These are phyloP conservation scores for Emericellopsis atlantica DNA, from an alignment of 2,329 filamentous ascomycete genomes.

Conservation along the genomic window DNA sequence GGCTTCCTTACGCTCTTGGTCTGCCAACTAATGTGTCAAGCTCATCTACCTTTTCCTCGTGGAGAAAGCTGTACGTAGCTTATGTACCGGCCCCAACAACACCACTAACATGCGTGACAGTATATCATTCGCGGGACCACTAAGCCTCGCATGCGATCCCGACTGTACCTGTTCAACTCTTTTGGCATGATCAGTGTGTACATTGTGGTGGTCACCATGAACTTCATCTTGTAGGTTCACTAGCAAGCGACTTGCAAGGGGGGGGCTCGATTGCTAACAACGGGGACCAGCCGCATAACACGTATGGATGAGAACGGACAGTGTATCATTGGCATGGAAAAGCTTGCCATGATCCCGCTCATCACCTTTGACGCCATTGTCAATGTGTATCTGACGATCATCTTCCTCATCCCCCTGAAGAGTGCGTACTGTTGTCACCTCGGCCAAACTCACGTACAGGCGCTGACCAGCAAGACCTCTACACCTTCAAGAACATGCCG, in stretches of 20 bases:
- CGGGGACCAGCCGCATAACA: slow-evolving; percentile 36
- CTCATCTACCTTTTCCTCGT: slow-evolving; percentile 54
- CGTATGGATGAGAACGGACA: slow-evolving; percentile 34
- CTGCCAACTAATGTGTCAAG: neutral
- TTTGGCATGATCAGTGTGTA: slow-evolving; percentile 40
- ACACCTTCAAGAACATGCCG: slow-evolving; percentile 36
- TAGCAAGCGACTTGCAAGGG: neutral
- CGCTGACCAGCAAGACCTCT: slow-evolving; percentile 27
- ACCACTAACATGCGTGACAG: slow-evolving; percentile 13
- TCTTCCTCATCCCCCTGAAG: slow-evolving; percentile 50
- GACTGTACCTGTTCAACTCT: slow-evolving; percentile 48
- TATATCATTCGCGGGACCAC: slow-evolving; percentile 43
- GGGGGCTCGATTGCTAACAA: neutral
- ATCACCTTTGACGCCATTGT: slow-evolving; percentile 48
- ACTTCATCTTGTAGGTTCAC: slow-evolving; percentile 44
- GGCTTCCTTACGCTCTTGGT: too few relatives aligned
- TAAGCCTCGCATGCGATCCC: slow-evolving; percentile 40
- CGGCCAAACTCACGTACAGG: neutral
- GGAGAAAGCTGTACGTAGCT: slow-evolving; percentile 41
- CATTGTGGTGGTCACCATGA: slow-evolving; percentile 36
- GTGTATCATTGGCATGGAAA: slow-evolving; percentile 51
- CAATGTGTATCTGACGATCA: slow-evolving; percentile 48
- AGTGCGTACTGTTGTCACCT: slow-evolving; percentile 21
- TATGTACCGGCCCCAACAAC: neutral
- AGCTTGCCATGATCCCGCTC: slow-evolving; percentile 44